These are phyloP conservation scores for Discostella stelligeroides DNA, from an alignment of 108 stramenopile species.

Conservation along the genomic window DNA sequence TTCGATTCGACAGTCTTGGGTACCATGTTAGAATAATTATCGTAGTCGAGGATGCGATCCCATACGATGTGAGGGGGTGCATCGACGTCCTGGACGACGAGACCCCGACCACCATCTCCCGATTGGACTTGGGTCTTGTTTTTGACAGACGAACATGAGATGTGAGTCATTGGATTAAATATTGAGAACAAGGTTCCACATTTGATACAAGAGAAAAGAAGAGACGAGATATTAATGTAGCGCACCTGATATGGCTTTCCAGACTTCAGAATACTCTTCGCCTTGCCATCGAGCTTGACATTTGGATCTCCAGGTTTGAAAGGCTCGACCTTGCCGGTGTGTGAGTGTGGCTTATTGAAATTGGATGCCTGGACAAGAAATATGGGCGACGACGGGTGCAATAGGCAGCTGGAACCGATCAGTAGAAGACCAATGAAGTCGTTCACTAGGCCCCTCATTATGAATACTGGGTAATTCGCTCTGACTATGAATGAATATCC, in stretches of 20 bases:
- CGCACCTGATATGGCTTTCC: constrained; percentile 62
- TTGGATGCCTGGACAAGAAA: constrained; percentile 38
- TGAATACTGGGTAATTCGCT: no score
- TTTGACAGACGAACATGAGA: neutral
- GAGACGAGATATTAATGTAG: neutral
- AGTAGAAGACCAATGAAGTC: neutral
- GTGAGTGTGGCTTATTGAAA: constrained; percentile 56
- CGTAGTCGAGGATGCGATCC: constrained; percentile 62
- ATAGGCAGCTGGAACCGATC: neutral
- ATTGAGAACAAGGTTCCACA: no score
- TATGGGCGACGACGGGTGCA: neutral
- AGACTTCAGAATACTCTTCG: constrained; percentile 44
- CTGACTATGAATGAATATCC: no score
- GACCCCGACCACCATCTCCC: constrained; percentile 52
- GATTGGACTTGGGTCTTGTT: constrained; percentile 56
- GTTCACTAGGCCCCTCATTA: neutral
- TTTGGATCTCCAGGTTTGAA: constrained; percentile 66
- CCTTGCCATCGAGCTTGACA: constrained; percentile 53
- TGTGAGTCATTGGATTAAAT: no score
- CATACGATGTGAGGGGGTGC: constrained; percentile 60
- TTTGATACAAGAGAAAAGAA: no score
- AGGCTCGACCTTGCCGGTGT: constrained; percentile 54
- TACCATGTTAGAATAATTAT: constrained; percentile 58
- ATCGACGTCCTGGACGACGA: constrained; percentile 66
- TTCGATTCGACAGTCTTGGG: constrained; percentile 57